phyloP scores from a whole-genome alignment of 2,329 filamentous ascomycete genomes.

The Monosporascus cannonballus region DNA sequence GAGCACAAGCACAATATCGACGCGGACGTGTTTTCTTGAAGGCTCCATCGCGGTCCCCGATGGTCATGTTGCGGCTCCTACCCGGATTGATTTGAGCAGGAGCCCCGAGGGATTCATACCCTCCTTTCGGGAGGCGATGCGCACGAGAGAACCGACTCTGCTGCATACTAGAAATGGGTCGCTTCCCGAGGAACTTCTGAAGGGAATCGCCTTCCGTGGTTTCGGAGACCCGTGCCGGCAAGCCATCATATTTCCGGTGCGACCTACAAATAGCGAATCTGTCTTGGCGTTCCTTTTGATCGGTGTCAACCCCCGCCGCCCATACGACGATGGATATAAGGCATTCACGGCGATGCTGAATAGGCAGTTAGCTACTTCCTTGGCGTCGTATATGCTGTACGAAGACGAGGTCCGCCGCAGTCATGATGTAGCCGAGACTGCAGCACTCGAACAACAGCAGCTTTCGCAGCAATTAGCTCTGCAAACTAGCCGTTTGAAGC shows the following conservation, averaged over 20 bases:
- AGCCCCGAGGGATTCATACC: conserved; percentile 29
- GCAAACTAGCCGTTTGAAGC: conserved; percentile 28
- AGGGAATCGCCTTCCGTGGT: conserved; percentile 46
- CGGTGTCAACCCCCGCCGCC: conserved; percentile 55
- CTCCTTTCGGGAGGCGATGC: conserved; percentile 31
- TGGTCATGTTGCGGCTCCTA: conserved; percentile 26
- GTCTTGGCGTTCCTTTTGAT: conserved; percentile 56
- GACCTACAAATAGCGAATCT: conserved; percentile 49
- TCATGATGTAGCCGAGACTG: conserved; percentile 27
- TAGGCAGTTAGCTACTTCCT: conserved; percentile 50
- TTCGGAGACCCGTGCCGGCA: conserved; percentile 50
- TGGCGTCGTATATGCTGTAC: conserved; percentile 59
- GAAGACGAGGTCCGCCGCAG: conserved; percentile 56
- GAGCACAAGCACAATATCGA: conserved; percentile 30
- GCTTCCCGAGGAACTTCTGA: conserved; percentile 44
- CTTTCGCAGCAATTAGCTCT: conserved; percentile 28
- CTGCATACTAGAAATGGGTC: conserved; percentile 33
- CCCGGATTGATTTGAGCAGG: conserved; percentile 29
- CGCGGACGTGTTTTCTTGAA: conserved; percentile 30
- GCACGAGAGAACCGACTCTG: conserved; percentile 27
- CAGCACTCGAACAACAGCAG: conserved; percentile 27
- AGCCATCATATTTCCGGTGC: conserved; percentile 56
- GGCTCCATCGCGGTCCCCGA: conserved; percentile 29
- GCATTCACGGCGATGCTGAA: conserved; percentile 44
- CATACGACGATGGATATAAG: conserved; percentile 58